These are phyloP conservation scores for Cyclotella sp. DNA, from an alignment of 108 stramenopile species.

Conservation along the genomic window DNA sequence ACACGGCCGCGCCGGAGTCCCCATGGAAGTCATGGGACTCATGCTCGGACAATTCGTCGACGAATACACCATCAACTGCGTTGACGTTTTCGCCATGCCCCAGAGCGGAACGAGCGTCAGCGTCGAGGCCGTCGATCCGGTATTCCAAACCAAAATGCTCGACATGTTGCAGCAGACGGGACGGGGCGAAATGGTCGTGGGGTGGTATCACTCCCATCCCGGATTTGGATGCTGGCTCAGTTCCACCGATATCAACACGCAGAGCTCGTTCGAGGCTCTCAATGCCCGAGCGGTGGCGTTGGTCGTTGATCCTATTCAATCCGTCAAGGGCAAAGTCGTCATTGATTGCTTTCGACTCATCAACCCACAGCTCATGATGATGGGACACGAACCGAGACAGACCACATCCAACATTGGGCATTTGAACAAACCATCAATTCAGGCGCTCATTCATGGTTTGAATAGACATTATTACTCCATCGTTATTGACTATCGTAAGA, in stretches of 20 bases:
- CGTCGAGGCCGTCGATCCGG: conserved; percentile 99
- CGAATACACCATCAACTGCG: conserved; percentile 99
- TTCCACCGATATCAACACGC: conserved; percentile 99
- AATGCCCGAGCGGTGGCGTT: conserved; percentile 96
- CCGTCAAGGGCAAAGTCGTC: conserved; percentile 99
- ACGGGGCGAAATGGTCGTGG: conserved; percentile 97
- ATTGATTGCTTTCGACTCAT: conserved; percentile 99
- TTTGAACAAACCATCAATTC: conserved; percentile 98
- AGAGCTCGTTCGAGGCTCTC: conserved; percentile 95
- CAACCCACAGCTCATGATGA: conserved; percentile 98
- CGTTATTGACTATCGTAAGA: conserved; percentile 99
- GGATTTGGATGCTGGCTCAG: conserved; percentile 99
- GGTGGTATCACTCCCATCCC: conserved; percentile 99
- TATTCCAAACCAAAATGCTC: conserved; percentile 99
- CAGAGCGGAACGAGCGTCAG: conserved; percentile 97
- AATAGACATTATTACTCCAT: conserved; percentile 99
- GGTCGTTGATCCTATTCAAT: conserved; percentile 99
- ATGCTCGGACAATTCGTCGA: conserved; percentile 99
- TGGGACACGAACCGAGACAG: conserved; percentile 97
- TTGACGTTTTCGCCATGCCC: conserved; percentile 99
- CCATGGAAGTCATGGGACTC: conserved; percentile 99
- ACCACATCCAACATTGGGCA: conserved; percentile 99
- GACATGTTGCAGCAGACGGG: conserved; percentile 99
- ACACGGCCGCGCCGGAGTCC: conserved; percentile 99
- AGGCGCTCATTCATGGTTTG: conserved; percentile 98